Percentiles rank a stretch among this genome's conserved stretches.
These are phyloP conservation scores for Pichia phayaonensis DNA, from an alignment of 805 yeast genomes.

Conservation along the genomic window DNA sequence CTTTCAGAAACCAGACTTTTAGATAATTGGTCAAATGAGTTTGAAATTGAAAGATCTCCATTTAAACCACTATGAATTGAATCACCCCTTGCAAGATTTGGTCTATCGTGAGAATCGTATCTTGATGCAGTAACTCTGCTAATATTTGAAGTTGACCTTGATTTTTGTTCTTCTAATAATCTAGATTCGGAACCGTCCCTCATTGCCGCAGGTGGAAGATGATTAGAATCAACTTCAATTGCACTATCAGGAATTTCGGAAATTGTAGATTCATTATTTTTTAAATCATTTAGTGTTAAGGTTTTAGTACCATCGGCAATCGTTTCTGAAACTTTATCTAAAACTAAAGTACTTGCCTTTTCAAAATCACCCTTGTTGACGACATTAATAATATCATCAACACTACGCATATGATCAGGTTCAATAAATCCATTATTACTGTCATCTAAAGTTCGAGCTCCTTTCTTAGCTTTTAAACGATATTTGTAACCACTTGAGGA, in stretches of 20 bases:
- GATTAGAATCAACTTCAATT: conserved; percentile 31
- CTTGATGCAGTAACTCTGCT: conserved; percentile 1
- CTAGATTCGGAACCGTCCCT: conserved; percentile 36
- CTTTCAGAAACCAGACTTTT: conserved; percentile 28
- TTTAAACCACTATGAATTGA: conserved; percentile 55
- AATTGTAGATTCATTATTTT: conserved; percentile 6
- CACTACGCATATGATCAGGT: conserved; percentile 21
- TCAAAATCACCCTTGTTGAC: conserved; percentile 26
- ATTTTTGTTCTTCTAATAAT: conserved; percentile 16
- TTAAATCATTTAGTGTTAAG: conserved; percentile 12
- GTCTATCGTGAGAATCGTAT: conserved; percentile 23
- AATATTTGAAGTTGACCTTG: conserved; percentile 13
- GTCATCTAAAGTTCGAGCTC: not conserved
- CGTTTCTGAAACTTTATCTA: conserved; percentile 12
- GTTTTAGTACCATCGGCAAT: not conserved
- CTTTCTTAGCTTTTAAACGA: conserved; percentile 3
- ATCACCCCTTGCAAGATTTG: conserved; percentile 73
- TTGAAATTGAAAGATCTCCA: conserved; percentile 25
- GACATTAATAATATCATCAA: conserved; percentile 26
- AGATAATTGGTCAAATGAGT: conserved; percentile 17
- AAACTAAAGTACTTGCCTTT: conserved; percentile 8
- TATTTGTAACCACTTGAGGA: conserved; percentile 9
- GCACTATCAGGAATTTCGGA: conserved; percentile 29
- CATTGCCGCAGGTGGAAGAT: conserved; percentile 39
- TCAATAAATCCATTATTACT: conserved; percentile 12